Evolutionary conservation across 495 filamentous ascomycete genomes (phyloP).

Genomic region (Friedmanniomyces simplex): DNA sequence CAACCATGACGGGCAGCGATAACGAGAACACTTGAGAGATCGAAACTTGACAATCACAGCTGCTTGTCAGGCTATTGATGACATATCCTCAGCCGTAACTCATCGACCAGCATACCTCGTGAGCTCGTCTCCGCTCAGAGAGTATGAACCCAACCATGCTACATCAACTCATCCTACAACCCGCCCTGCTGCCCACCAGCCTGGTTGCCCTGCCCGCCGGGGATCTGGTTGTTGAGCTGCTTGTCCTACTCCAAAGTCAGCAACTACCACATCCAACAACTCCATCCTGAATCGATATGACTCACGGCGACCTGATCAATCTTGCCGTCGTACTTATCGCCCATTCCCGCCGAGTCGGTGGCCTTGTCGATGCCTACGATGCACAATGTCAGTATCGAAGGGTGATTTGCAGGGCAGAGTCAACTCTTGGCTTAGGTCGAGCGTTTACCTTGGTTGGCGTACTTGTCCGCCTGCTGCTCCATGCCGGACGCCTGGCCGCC

Average conservation of each 20-base stretch:
- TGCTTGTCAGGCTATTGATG: no score
- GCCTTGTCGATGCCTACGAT: conserved; percentile 3
- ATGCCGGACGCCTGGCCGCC: not conserved
- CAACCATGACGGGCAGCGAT: not conserved
- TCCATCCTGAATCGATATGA: no score
- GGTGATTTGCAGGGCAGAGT: no score
- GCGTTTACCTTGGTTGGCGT: not conserved
- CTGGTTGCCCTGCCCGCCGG: not conserved
- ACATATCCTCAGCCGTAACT: no score
- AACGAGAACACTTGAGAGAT: not conserved
- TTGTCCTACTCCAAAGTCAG: not conserved
- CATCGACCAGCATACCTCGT: not conserved
- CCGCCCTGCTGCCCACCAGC: not conserved
- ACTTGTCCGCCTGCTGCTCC: not conserved
- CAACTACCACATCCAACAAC: not conserved
- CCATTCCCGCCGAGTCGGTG: not conserved
- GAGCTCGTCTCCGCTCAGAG: not conserved
- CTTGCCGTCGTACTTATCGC: conserved; percentile 2
- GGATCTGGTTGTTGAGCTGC: conserved; percentile 1
- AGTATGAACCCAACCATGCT: no score
- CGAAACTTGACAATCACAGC: not conserved
- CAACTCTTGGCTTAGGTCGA: no score
- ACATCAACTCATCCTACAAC: not conserved
- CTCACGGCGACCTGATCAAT: not conserved
- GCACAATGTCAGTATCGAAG: no score